Evolutionary conservation across 495 filamentous ascomycete genomes (phyloP).

Genomic region (Trichoderma asperelloides): DNA sequence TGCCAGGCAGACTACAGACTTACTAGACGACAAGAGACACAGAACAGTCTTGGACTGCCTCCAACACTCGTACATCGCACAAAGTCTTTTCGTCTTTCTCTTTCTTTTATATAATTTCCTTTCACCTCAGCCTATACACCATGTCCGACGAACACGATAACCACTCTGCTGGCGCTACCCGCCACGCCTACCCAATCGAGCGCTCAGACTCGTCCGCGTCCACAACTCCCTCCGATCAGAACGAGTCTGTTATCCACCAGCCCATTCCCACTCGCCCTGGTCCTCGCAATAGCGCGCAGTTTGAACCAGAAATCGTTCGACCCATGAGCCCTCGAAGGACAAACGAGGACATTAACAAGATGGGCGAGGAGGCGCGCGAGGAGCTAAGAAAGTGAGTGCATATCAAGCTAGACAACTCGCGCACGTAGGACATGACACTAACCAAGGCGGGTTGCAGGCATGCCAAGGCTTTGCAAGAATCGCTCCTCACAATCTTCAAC

Average conservation of each 20-base stretch:
- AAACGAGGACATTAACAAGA: conserved; percentile 75
- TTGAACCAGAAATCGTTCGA: conserved; percentile 77
- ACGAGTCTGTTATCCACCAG: conserved; percentile 25
- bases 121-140: not conserved
- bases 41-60: not conserved
- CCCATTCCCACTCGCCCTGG: conserved; percentile 42
- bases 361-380: conserved; percentile 67
- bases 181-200: conserved; percentile 12
- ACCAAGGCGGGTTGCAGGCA: conserved; percentile 47
- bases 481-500: conserved; percentile 78
- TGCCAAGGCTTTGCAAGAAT: conserved; percentile 78
- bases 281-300: conserved; percentile 58
- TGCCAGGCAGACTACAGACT: not conserved
- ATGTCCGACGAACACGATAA: conserved; percentile 7
- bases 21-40: not conserved
- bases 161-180: not conserved
- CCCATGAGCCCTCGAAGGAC: conserved; percentile 92
- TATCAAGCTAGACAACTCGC: conserved; percentile 51
- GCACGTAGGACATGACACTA: conserved; percentile 7
- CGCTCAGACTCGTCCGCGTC: conserved; percentile 27
- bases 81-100: not conserved
- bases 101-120: not conserved
- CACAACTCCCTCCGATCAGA: conserved; percentile 26
- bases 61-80: not conserved
- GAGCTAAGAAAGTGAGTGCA: conserved; percentile 48